Evolutionary conservation across 1,284 basidiomycete species (phyloP), one percentile per base, ranked within the genome.

Genomic region (Fomitopsis schrenkii): DNA sequence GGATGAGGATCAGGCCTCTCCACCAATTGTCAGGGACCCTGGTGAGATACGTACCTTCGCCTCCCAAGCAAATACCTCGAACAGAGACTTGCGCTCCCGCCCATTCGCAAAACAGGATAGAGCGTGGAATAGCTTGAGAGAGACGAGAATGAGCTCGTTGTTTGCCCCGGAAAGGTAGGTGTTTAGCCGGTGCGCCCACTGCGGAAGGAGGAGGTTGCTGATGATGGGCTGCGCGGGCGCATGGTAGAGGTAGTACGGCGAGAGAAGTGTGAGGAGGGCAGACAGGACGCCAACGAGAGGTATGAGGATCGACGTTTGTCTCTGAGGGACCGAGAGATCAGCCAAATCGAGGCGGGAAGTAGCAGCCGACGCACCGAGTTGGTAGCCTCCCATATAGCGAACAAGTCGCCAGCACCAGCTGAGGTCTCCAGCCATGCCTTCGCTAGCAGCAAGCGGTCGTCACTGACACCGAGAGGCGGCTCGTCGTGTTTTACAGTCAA

Each of bases 41-140:
- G 33, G 26, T 22, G 9, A 22, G 6, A 4, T 1, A 14, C 30
- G 1, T 63, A 87, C 90, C 79, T 92, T 93, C 38, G 80, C 77
- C 58, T 91, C 90, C 91, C 92, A 94, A 6, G 83, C 80, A 70
- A 92, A 89, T 0, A 76, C 75, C 58, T 92, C 90, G 33, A 87
- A 72, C 0, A 90, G 75, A 0, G 75, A 66, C 65, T 83, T 87
- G 55, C 82, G 79, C 62, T 92, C 90, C 30, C 79, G 74, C 8
- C 89, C 88, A 36, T 86, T 80, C 2, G 81, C 85, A 68, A 88
- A 92, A 0, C 71, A 68, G 3, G 88, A 85, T 64, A 92, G 78
- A 0, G 76, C 73, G 62, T 83, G 79, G 67, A 84, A 83, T 10
- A 93, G 70, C 66, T 86, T 90, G 63, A 94, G 71, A 0, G 87